Conservation (phyloP, 1,284 basidiomycete genomes). For the Pseudomicrostroma phylloplanum region DNA sequence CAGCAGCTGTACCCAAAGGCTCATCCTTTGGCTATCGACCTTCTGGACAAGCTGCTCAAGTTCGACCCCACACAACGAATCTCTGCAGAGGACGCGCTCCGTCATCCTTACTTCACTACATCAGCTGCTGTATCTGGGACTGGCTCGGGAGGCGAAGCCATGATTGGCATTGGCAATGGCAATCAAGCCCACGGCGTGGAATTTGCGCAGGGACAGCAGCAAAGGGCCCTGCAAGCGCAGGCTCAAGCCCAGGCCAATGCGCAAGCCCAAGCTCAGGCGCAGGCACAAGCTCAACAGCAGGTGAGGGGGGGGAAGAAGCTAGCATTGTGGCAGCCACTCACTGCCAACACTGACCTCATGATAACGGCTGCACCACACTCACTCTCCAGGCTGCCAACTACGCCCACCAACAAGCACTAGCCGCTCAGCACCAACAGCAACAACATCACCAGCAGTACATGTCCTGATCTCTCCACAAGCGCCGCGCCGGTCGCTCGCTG, state of each 20-base stretch:
- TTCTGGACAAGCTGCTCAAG: slow-evolving; percentile 88
- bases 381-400: background rate
- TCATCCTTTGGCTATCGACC: slow-evolving; percentile 81
- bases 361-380: too few relatives aligned
- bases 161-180: slow-evolving; percentile 6
- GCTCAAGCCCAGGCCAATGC: slow-evolving; percentile 1
- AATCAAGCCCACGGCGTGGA: background rate
- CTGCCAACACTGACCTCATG: background rate
- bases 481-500: too few relatives aligned
- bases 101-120: slow-evolving; percentile 80
- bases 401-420: slow-evolving; percentile 2
- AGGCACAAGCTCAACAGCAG: slow-evolving; percentile 7
- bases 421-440: background rate
- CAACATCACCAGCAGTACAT: slow-evolving; percentile 12
- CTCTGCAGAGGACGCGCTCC: slow-evolving; percentile 83
- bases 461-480: background rate
- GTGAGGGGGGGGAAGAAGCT: background rate
- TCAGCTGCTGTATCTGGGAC: slow-evolving; percentile 27
- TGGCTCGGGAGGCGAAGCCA: background rate
- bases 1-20: slow-evolving; percentile 85
- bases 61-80: slow-evolving; percentile 92
- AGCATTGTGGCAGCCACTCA: background rate
- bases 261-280: background rate
- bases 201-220: slow-evolving; percentile 3
- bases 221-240: background rate